Evolutionary conservation across 805 yeast species (phyloP), one percentile per base, ranked within the genome.

Genomic region (Helenozyma baotianmanensis): DNA sequence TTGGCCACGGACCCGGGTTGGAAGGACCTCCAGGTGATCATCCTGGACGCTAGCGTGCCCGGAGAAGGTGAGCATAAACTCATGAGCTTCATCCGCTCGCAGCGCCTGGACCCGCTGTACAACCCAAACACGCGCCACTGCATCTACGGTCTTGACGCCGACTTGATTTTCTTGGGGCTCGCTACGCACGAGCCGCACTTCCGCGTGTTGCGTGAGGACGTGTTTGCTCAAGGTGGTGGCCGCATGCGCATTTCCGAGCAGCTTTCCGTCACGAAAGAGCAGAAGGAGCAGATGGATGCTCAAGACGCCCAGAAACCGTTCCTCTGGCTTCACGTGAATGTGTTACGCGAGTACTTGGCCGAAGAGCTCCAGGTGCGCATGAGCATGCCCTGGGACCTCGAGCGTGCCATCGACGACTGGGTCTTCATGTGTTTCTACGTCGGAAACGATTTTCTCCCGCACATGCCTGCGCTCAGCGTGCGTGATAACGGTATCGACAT

Each of bases 51-150:
- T 19, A 80, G 95, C 0, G 97, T 90, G 10, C 98, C 99, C 1
- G 99, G 99, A 42, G 99, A 92, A 70, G 99, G 99, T 55, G 99
- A 92, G 60, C 99, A 92, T 65, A 92, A 92, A 58, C 81, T 92
- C 48, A 92, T 92, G 98, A 88, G 83, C 50, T 92, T 89, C 55
- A 83, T 92, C 36, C 76, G 99, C 51, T 76, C 85, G 25, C 97
- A 89, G 56, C 72, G 97, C 47, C 74, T 82, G 25, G 92, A 84
- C 47, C 85, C 94, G 0, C 78, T 80, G 52, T 85, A 90, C 58
- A 76, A 86, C 52, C 96, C 97, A 33, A 90, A 92, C 56, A 89
- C 96, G 1, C 72, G 79, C n/a, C 99, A 92, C 59, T 86, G 95
- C 58, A 89, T 92, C 37, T 94, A 92, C 58, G 99, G 99, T 19